Evolutionary conservation across 148 eudicot species (phyloP), one percentile per base, ranked within the genome.

Genomic region (Agrostemma githago): DNA sequence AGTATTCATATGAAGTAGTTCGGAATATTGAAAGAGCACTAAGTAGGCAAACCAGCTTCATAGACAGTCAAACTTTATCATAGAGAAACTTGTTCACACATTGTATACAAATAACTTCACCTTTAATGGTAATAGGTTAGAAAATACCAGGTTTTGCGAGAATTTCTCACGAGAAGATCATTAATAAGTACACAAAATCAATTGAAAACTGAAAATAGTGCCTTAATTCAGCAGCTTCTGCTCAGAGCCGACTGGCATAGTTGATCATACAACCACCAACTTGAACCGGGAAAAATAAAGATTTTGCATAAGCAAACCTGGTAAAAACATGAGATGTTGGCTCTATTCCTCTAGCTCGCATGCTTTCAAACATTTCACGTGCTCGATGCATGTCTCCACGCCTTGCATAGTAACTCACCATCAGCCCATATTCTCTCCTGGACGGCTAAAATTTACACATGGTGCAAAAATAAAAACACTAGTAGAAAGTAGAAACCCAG

Each of bases 371-470:
- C 60, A 88, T 82, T 77, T 88, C 93, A 72, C 98, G 95, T 51
- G 98, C 98, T 76, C 92, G 96, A 86, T 95, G 95, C 96, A 92
- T 84, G 71, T 95, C 96, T 56, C 97, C 98, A 79, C 98, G 85
- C 62, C 92, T 88, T 53, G 88, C 98, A 84, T 95, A 95, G 81
- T 87, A 95, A 77, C 83, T 88, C 80, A 95, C 92, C 92, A 95
- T 87, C 86, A 89, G 81, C 46, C 97, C 93, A 71, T 88, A 92
- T 88, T 95, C 98, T 86, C 88, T 92, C 78, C 97, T 89, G 72
- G 98, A 95, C 78, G 98, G 98, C 98, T 91, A 86, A 77, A 81
- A 75, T 80, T 34, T 61, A 51, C 39, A 34, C 59, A 42, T 51
- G 11, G 39, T 44, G 58, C 21, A 65, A 16, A 3, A 21, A 42